Evolutionary conservation across 805 yeast genomes (phyloP).

Genomic region (Grigorovia humatica): DNA sequence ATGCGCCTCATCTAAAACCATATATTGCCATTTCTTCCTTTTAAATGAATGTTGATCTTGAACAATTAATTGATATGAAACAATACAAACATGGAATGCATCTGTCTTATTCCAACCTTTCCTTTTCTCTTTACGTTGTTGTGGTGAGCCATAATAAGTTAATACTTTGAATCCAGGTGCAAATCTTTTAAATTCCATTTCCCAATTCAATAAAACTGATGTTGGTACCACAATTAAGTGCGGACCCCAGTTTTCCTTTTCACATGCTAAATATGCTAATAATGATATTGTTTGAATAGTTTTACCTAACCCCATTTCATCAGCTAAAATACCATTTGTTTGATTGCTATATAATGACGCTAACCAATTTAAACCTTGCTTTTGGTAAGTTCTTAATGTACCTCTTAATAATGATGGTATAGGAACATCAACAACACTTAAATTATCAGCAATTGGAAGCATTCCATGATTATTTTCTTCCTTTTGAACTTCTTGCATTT

Average conservation of each 20-base stretch:
- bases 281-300: conserved; percentile 92
- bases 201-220: conserved; percentile 96
- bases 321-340: conserved; percentile 95
- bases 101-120: conserved; percentile 97
- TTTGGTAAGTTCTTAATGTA: conserved; percentile 78
- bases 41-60: conserved; percentile 93
- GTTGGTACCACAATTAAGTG: conserved; percentile 96
- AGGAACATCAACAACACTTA: conserved; percentile 60
- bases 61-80: conserved; percentile 94
- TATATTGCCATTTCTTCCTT: conserved; percentile 88
- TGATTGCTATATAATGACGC: conserved; percentile 86
- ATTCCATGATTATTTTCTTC: conserved; percentile 12
- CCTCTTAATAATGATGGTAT: conserved; percentile 72
- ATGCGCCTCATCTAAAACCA: conserved; percentile 97
- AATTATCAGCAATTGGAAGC: conserved; percentile 11
- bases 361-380: conserved; percentile 93
- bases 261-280: conserved; percentile 82
- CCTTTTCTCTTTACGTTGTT: conserved; percentile 89
- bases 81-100: conserved; percentile 92
- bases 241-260: conserved; percentile 94
- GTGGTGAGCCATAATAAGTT: conserved; percentile 95
- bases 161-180: conserved; percentile 96
- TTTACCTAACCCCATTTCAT: conserved; percentile 97
- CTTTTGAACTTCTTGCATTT: conserved; percentile 20
- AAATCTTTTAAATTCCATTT: conserved; percentile 96